Evolutionary conservation across 768 basidiomycete genomes (phyloP), one percentile per base, ranked within the genome.

Genomic region (Macrolepiota fuliginosa): DNA sequence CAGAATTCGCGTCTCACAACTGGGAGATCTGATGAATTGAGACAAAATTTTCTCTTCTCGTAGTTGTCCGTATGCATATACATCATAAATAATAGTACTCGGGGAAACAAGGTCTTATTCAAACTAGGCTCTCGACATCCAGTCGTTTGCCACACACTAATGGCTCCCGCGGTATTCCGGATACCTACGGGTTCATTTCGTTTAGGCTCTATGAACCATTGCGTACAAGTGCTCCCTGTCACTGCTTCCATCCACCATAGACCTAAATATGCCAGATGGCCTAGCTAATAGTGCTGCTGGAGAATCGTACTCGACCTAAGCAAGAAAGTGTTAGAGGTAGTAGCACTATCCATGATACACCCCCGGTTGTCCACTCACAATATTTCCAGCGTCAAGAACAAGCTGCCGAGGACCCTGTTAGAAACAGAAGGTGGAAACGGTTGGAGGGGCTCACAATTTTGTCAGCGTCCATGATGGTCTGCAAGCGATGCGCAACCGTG

Each of bases 381-480:
- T 73, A 7, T 64, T 64, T 1, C 84, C 84, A 11, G 75, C 78
- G 56, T 82, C 81, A 5, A 85, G 72, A 10, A 78, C 76, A 69
- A 85, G 70, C 76, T 78, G 7, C 11, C 7, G 13, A 17, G 24
- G 25, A 22, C 1, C 27, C 24, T 12, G 27, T 22, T 13, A 15
- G 19, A 22, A 17, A 13, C 4, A 37, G 25, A 15, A 27, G 29
- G 27, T 10, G 27, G 35, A 25, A 45, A n/a, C 12, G 40, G n/a
- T 25, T 54, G 11, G 36, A 9, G 10, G 22, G 29, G 68, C 77
- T 59, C 58, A 79, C 76, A 61, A 80, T 77, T 61, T 75, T 77
- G 73, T 83, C 81, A 70, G 86, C 78, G 71, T 90, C 83, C 67
- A 88, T 83, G 56, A 88, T 83, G 0, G 87, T 88, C 64, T 82